phyloP scores from a whole-genome alignment of 495 filamentous ascomycete genomes.

The Thermothielavioides terrestris region DNA sequence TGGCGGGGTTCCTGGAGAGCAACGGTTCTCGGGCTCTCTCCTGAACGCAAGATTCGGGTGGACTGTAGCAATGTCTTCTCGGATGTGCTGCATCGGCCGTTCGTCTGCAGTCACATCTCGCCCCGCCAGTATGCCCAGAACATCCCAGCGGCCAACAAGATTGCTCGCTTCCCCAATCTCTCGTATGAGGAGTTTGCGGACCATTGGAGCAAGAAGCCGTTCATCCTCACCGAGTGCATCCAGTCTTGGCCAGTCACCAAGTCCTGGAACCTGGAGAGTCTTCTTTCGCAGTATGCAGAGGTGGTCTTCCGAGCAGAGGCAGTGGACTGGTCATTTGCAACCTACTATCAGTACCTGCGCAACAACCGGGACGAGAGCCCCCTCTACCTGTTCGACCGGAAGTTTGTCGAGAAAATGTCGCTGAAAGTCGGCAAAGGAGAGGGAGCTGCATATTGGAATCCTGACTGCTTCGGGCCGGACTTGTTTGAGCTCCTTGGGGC shows the following conservation, averaged over 20 bases:
- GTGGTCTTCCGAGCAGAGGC: conserved; percentile 80
- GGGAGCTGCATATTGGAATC: conserved; percentile 67
- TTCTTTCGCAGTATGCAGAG: conserved; percentile 56
- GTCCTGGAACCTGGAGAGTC: conserved; percentile 59
- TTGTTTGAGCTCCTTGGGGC: conserved; percentile 74
- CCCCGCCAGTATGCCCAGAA: conserved; percentile 55
- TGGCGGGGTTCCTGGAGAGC: conserved; percentile 87
- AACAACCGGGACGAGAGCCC: conserved; percentile 82
- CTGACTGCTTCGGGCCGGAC: conserved; percentile 80
- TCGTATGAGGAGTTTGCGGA: conserved; percentile 62
- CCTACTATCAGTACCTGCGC: conserved; percentile 77
- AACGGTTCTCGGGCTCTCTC: conserved; percentile 60
- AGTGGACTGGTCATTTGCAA: conserved; percentile 78
- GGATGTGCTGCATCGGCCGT: conserved; percentile 83
- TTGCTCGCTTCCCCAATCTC: conserved; percentile 60
- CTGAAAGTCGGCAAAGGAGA: conserved; percentile 50
- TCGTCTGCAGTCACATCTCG: conserved; percentile 73
- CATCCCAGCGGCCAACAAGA: conserved; percentile 67
- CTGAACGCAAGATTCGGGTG: conserved; percentile 41
- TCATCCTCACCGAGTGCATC: conserved; percentile 81
- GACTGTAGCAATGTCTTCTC: conserved; percentile 79
- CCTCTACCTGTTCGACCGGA: conserved; percentile 83
- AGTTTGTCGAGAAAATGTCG: conserved; percentile 81
- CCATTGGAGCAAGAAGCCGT: conserved; percentile 72
- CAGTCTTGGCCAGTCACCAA: conserved; percentile 72